Evolutionary conservation across 1,284 basidiomycete species (phyloP), one percentile per base, ranked within the genome.

Genomic region (Inonotus obliquus): DNA sequence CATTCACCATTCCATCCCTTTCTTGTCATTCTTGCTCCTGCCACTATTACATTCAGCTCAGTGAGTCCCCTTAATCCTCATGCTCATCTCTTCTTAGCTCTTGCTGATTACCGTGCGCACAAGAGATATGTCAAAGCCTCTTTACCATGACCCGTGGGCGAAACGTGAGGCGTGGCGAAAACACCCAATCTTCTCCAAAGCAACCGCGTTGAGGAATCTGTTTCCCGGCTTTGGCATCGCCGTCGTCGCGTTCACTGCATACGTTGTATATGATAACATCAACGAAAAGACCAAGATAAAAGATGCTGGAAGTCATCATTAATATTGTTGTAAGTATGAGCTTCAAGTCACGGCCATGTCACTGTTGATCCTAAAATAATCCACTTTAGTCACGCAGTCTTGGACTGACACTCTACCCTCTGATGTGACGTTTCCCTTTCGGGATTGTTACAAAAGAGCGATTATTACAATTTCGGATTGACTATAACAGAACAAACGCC

Each of bases 221-320:
- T 94, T 97, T 75, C 95, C 95, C 55, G 95, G 95, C 44, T 91
- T 98, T 71, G 94, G 94, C 60, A 92, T 92, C 64, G 95, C 91
- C 45, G 81, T 93, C 61, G 92, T 90, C 65, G 91, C 93, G 1
- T 98, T 98, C 78, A 87, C 92, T 38, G 87, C 84, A 65, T 98
- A 96, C 70, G 93, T 97, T 54, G 77, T 91, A 60, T 90, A 82
- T 57, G 94, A 97, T 75, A 93, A 88, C 68, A 57, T 88, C 25
- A 79, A 81, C 66, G 65, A 25, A 38, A 65, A 61, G 48, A 54
- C 55, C 5, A 60, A 54, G 41, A 35, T 23, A 48, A 57, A 60
- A 45, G 58, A 60, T n/a, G 49, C 19, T 23, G 29, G 27, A 25
- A 47, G 29, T 14, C 62, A 60, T 54, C 62, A 63, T 25, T 63